Conservation (phyloP, 2,329 filamentous ascomycete species). For the Hirsutella rhossiliensis region DNA sequence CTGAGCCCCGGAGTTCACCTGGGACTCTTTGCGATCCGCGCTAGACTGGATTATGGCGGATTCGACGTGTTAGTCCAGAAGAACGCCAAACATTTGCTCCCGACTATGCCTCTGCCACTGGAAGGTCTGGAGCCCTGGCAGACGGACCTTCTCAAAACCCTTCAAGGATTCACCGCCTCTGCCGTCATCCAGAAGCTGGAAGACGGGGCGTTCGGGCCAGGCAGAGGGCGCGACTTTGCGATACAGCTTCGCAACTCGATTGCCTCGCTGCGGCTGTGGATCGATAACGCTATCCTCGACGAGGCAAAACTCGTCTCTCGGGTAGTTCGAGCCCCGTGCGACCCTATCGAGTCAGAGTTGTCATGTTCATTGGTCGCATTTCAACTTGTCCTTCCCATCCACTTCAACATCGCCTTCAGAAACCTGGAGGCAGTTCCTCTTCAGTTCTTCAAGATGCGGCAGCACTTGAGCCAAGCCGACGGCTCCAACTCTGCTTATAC, state of each 20-base stretch:
- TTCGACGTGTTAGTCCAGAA: conserved; percentile 53
- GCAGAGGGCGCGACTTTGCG: conserved; percentile 23
- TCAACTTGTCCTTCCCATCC: conserved; percentile 49
- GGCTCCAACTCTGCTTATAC: conserved; percentile 41
- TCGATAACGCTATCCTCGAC: conserved; percentile 32
- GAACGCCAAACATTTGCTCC: conserved; percentile 45
- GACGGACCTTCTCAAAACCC: conserved; percentile 36
- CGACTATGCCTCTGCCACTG: conserved; percentile 42
- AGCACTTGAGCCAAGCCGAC: conserved; percentile 44
- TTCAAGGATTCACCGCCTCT: conserved; percentile 32
- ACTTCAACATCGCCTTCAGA: conserved; percentile 36
- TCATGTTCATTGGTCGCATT: conserved; percentile 35
- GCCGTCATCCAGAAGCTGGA: conserved; percentile 23
- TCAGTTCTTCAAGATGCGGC: conserved; percentile 53
- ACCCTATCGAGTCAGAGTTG: conserved; percentile 1
- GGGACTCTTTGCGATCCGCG: conserved; percentile 45
- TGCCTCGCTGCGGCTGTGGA: conserved; percentile 24
- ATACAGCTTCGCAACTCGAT: conserved; percentile 30
- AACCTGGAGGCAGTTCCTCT: conserved; percentile 49
- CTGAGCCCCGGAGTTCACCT: conserved; percentile 42
- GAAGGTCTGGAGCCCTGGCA: conserved; percentile 42
- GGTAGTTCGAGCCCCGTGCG: conserved; percentile 29
- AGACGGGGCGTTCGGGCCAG: conserved; percentile 6
- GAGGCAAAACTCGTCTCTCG: conserved; percentile 31
- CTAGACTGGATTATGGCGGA: conserved; percentile 36